Evolutionary conservation across 257 asterid species (phyloP), one percentile per base, ranked within the genome.

Genomic region (Solanum pennellii): DNA sequence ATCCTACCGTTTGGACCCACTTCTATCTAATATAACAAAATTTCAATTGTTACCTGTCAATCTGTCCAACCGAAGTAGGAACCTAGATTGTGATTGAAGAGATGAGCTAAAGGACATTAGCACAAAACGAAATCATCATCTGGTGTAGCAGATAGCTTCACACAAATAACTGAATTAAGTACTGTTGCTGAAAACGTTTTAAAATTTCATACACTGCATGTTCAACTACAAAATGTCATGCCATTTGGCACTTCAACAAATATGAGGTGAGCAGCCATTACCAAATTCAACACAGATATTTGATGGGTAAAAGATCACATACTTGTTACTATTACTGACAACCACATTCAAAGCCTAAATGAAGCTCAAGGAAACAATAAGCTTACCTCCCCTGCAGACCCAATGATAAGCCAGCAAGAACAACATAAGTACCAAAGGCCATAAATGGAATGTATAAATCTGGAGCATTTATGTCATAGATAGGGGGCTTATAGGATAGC

Each of bases 321-420:
- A 77, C 62, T 25, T 29, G 5, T 47, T 60, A 80, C 37, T 47
- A 47, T 80, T 27, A 80, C 85, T 16, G 23, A 44, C 14, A 39
- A 77, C 84, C 84, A 77, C 41, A 44, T 77, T 44, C 41, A 77
- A 44, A 77, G 25, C 84, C 65, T 44, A 77, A 77, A 77, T 16
- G 65, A 44, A 77, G 84, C 42, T 80, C 15, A 8, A 47, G 4
- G 68, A 47, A 80, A 33, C 60, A 59, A 82, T 25, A 33, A 56
- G 71, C 91, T 85, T 89, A 91, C 93, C 89, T 91, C 89, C 92
- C 93, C 66, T 86, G 88, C 86, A 91, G 89, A 65, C 93, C 92
- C 88, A 91, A 49, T 49, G 91, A 87, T 68, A 89, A 82, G 39
- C 93, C 91, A 85, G 92, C 89, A 14, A 91, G 92, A 85, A 89